Base-by-base conservation (phyloP, 2,329 filamentous ascomycete species). In the Fusarium goolgardi region DNA sequence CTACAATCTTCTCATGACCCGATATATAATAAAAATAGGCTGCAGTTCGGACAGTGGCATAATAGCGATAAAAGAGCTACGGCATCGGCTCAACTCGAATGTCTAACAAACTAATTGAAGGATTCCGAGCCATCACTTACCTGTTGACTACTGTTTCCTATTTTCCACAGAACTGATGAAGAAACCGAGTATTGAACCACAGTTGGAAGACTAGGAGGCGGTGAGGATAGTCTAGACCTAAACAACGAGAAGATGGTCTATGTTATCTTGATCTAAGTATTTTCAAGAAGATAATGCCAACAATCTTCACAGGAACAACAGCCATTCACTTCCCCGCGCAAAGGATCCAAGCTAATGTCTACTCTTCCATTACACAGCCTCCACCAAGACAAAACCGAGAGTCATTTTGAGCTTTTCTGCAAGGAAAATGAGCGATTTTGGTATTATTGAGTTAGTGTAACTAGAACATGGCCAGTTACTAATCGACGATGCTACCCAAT, bases 241-340 rank as follows among this genome's bases (percentile, higher is more conserved):
- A 13, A 15, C 1, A 8, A 21, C 8, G 2, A 15, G n/a, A 20
- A 11, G 6, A 20, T 37, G 11, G n/a, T 20, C 35, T 3, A 7
- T 13, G n/a, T 13, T 3, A 21, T 6, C 0, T 39, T 13, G 35
- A 39, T 39, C 1, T 39, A 4, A 7, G 1, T 18, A 3, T 35
- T 15, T 35, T 7, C 2, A 39, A 13, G 5, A 37, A 15, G 12
- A 39, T 15, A 10, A 20, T 20, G 6, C 3, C 12, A 2, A 8
- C 6, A 21, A 21, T 21, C 4, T 20, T 21, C 4, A 39, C n/a
- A n/a, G 13, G 7, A 16, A 21, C 6, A 21, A 20, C 12, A 13
- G 35, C 7, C 6, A 39, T 15, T 15, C 0, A n/a, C 12, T 31
- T 15, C 18, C 18, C 18, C 15, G 11, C 12, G 6, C 4, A 31